A percentile compares a stretch with the other conserved stretches of the same genome.
These are phyloP conservation scores for Penicillium sp. DNA, from an alignment of 2,329 filamentous ascomycete species.

Conservation along the genomic window DNA sequence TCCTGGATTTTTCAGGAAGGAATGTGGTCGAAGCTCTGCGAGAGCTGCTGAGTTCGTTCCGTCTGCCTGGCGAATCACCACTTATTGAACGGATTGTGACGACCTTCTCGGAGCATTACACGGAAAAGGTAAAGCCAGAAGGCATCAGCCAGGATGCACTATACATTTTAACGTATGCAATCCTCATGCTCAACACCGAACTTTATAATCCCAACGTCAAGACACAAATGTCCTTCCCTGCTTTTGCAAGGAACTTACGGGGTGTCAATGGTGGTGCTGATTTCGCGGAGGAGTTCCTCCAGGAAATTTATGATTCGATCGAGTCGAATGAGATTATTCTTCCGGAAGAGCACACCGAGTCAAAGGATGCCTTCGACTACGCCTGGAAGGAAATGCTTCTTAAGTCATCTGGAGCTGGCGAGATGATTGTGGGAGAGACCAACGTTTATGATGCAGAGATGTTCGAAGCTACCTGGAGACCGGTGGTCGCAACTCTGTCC, in stretches of 20 bases:
- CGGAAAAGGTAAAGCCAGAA: constrained; percentile 61
- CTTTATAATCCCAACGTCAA: constrained; percentile 88
- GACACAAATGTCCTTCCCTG: constrained; percentile 66
- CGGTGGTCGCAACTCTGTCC: constrained; percentile 87
- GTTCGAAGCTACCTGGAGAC: constrained; percentile 93
- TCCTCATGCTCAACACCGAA: constrained; percentile 96
- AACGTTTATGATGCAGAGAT: constrained; percentile 97
- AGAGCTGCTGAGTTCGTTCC: constrained; percentile 82
- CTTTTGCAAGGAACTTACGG: constrained; percentile 83
- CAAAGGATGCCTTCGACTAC: constrained; percentile 92
- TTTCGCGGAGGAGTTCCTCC: constrained; percentile 76
- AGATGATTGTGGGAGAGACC: constrained; percentile 74
- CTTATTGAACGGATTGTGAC: constrained; percentile 91
- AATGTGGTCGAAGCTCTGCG: constrained; percentile 86
- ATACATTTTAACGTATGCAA: constrained; percentile 88
- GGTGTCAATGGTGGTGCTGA: constrained; percentile 82
- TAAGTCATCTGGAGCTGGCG: constrained; percentile 72
- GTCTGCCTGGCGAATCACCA: constrained; percentile 84
- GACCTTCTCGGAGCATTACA: constrained; percentile 81
- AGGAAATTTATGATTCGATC: constrained; percentile 86
- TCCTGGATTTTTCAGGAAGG: constrained; percentile 84
- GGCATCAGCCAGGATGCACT: constrained; percentile 82
- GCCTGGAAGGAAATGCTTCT: constrained; percentile 91
- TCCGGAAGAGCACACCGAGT: constrained; percentile 85
- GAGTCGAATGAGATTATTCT: constrained; percentile 88